phyloP scores from a whole-genome alignment of 495 filamentous ascomycete genomes.

The Pseudevernia furfuracea region DNA sequence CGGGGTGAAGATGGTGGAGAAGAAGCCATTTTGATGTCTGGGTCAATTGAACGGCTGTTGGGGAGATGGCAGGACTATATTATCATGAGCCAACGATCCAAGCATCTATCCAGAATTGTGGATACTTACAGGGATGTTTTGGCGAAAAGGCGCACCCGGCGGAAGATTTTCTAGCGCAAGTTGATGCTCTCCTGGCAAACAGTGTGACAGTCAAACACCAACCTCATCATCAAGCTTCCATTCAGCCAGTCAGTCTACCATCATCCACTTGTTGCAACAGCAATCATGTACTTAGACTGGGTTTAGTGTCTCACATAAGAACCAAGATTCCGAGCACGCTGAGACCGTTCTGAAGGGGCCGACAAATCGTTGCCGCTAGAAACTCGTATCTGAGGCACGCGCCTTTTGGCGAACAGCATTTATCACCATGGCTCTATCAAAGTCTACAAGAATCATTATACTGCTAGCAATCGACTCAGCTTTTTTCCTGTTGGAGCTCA shows the following conservation, averaged over 20 bases:
- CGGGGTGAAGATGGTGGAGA: not conserved
- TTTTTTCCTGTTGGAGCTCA: constrained; percentile 87
- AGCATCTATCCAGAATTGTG: too few relatives aligned
- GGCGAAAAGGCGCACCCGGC: too few relatives aligned
- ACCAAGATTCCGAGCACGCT: not conserved
- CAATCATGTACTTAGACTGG: not conserved
- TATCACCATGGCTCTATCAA: constrained; percentile 73
- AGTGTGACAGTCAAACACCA: not conserved
- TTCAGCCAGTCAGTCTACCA: not conserved
- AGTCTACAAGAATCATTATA: constrained; percentile 83
- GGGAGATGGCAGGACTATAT: too few relatives aligned
- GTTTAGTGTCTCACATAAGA: not conserved
- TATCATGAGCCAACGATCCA: not conserved
- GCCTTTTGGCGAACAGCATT: not conserved
- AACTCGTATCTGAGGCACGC: not conserved
- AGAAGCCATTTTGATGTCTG: not conserved
- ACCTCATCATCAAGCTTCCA: not conserved
- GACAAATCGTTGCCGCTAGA: not conserved
- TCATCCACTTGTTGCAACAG: not conserved
- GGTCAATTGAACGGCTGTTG: not conserved
- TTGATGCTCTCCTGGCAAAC: not conserved
- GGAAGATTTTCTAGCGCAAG: not conserved
- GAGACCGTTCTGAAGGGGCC: not conserved
- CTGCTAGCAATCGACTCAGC: constrained; percentile 81
- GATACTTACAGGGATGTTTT: too few relatives aligned